Conservation (phyloP, 2,329 filamentous ascomycete genomes). For the Fonsecaea nubica region DNA sequence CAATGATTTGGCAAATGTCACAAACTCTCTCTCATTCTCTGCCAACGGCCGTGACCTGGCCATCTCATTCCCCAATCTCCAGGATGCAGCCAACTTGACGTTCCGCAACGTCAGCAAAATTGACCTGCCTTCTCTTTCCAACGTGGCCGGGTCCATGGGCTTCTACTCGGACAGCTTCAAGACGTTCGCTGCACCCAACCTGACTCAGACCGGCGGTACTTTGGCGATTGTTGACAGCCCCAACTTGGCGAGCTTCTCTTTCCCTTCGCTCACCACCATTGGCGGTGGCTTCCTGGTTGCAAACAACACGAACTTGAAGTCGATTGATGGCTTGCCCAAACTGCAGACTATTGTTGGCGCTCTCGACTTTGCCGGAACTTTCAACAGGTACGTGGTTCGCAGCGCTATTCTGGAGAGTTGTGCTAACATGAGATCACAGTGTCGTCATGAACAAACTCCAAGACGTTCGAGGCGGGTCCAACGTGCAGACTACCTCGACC, state of each 20-base stretch:
- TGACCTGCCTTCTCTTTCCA: slow-evolving; percentile 72
- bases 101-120: slow-evolving; percentile 80
- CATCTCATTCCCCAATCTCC: slow-evolving; percentile 78
- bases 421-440: slow-evolving; percentile 53
- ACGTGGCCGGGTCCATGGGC: slow-evolving; percentile 78
- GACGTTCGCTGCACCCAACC: slow-evolving; percentile 54
- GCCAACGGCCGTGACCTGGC: slow-evolving; percentile 78
- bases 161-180: slow-evolving; percentile 75
- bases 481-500: slow-evolving; percentile 65
- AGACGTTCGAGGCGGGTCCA: slow-evolving; percentile 74
- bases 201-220: slow-evolving; percentile 56
- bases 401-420: slow-evolving; percentile 42
- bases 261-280: slow-evolving; percentile 71
- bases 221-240: slow-evolving; percentile 65
- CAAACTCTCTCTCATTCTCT: slow-evolving; percentile 71
- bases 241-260: slow-evolving; percentile 73
- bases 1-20: slow-evolving; percentile 79
- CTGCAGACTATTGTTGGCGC: slow-evolving; percentile 77
- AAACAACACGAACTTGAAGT: slow-evolving; percentile 80
- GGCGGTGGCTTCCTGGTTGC: slow-evolving; percentile 82
- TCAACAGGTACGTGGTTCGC: slow-evolving; percentile 49
- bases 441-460: slow-evolving; percentile 71
- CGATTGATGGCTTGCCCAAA: slow-evolving; percentile 70
- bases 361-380: slow-evolving; percentile 83
- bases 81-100: slow-evolving; percentile 79